These are phyloP conservation scores for Coemansia biformis DNA, from an alignment of 192 early-diverging fungal species.

Conservation along the genomic window DNA sequence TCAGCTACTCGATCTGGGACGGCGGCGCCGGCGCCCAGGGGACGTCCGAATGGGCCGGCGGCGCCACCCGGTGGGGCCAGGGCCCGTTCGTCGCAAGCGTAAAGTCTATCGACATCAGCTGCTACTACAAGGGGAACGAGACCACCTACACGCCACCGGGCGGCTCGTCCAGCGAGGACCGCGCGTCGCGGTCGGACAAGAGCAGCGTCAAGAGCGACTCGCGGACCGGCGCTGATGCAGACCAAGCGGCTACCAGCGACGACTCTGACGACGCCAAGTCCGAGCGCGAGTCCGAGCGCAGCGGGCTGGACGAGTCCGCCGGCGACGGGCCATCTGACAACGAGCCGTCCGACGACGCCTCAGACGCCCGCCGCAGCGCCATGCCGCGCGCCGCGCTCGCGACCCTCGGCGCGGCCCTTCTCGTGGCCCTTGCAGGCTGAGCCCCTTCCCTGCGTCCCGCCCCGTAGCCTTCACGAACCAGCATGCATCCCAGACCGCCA, in stretches of 20 bases:
- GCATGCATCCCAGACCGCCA: too few relatives aligned
- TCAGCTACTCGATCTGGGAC: conserved; percentile 63
- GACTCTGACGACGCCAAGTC: conserved; percentile 6
- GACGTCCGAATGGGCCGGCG: conserved; percentile 57
- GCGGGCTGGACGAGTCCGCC: conserved; percentile 4
- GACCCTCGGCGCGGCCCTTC: conserved; percentile 23
- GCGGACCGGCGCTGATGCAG: conserved; percentile 1
- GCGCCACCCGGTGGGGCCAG: conserved; percentile 54
- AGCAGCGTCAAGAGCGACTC: too few relatives aligned
- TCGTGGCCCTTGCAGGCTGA: conserved; percentile 6
- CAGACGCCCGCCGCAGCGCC: conserved; percentile 16
- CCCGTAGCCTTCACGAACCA: too few relatives aligned
- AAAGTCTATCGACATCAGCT: conserved; percentile 52
- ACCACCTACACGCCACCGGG: conserved; percentile 43
- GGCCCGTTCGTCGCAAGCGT: conserved; percentile 46
- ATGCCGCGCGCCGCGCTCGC: conserved; percentile 21
- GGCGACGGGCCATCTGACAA: conserved; percentile 5
- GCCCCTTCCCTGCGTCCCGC: too few relatives aligned
- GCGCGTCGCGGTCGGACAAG: neutral
- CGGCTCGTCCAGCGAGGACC: conserved; percentile 8
- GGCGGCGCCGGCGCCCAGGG: conserved; percentile 53
- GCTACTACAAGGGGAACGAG: conserved; percentile 52
- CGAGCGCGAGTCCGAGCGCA: too few relatives aligned
- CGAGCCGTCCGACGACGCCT: neutral
- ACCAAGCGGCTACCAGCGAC: conserved; percentile 1